phyloP scores from a whole-genome alignment of 2,329 filamentous ascomycete genomes.

The Talaromyces funiculosus region DNA sequence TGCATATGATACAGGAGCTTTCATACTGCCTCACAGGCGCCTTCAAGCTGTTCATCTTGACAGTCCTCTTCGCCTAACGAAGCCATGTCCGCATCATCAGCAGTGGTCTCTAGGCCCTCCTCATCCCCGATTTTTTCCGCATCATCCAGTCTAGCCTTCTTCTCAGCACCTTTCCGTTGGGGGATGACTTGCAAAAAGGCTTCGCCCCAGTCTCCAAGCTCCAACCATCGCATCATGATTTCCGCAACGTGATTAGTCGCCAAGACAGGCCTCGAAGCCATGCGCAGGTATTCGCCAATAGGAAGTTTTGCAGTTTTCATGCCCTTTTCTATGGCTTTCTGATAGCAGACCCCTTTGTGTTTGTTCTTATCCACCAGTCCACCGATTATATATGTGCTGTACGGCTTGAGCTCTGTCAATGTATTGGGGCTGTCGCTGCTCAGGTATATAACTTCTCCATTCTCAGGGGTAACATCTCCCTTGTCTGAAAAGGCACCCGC shows the following conservation, averaged over 20 bases:
- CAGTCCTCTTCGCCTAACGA: not conserved
- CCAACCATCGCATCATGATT: constrained; percentile 92
- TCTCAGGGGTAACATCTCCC: constrained; percentile 27
- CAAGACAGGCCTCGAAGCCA: constrained; percentile 78
- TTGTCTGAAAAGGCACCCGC: constrained; percentile 52
- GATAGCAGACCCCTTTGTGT: constrained; percentile 91
- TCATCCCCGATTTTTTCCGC: not conserved
- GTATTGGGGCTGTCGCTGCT: constrained; percentile 87
- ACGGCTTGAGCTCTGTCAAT: constrained; percentile 73
- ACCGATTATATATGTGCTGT: constrained; percentile 88
- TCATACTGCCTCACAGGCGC: not conserved
- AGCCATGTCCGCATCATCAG: not conserved
- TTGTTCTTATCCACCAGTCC: constrained; percentile 94
- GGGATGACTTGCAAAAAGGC: constrained; percentile 87
- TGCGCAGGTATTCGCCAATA: constrained; percentile 90
- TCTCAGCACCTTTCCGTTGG: constrained; percentile 75
- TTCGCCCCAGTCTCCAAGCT: constrained; percentile 82
- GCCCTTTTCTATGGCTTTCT: constrained; percentile 65
- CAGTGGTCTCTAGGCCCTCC: not conserved
- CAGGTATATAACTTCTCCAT: constrained; percentile 73
- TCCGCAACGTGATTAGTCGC: constrained; percentile 95
- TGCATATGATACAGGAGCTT: not conserved
- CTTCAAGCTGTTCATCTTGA: not conserved
- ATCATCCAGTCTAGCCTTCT: constrained; percentile 17
- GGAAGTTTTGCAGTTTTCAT: constrained; percentile 86